These are phyloP conservation scores for Phytophthora kernoviae DNA, from an alignment of 352 stramenopile species.

Conservation along the genomic window DNA sequence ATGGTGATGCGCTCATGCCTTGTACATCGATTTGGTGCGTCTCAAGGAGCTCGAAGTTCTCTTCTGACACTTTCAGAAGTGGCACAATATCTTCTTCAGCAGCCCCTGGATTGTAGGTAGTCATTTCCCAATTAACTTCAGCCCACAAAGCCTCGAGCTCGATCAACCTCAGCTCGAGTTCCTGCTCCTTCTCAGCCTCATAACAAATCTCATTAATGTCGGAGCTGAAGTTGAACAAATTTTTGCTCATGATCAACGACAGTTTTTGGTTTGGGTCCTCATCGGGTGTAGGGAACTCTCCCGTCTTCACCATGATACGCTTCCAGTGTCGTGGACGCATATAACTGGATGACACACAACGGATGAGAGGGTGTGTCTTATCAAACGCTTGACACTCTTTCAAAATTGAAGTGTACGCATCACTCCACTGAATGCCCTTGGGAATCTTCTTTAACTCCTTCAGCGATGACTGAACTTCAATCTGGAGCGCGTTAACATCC, in stretches of 20 bases:
- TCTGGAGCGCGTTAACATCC: conserved; percentile 93
- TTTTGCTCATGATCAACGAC: conserved; percentile 91
- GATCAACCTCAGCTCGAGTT: conserved; percentile 92
- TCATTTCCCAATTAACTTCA: conserved; percentile 95
- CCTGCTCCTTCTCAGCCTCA: conserved; percentile 96
- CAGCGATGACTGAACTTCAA: conserved; percentile 92
- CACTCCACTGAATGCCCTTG: conserved; percentile 93
- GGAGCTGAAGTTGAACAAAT: conserved; percentile 94
- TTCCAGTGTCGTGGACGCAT: conserved; percentile 96
- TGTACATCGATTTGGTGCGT: conserved; percentile 97
- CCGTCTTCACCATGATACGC: conserved; percentile 89
- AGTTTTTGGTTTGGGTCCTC: conserved; percentile 92
- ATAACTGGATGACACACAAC: conserved; percentile 76
- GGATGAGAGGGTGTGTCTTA: conserved; percentile 84
- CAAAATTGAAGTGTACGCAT: conserved; percentile 89
- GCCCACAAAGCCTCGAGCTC: conserved; percentile 93
- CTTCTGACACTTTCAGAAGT: conserved; percentile 92
- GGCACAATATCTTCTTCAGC: conserved; percentile 87
- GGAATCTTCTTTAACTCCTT: conserved; percentile 94
- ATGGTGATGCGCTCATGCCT: conserved; percentile 95
- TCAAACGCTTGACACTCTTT: conserved; percentile 83
- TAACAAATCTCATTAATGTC: conserved; percentile 97
- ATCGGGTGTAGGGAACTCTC: conserved; percentile 92
- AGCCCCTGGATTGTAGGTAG: conserved; percentile 83
- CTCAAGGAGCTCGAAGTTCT: conserved; percentile 97